Percentiles rank a stretch among this genome's conserved stretches.
These are phyloP conservation scores for Pyronema omphalodes DNA, from an alignment of 495 filamentous ascomycete genomes.

Conservation along the genomic window DNA sequence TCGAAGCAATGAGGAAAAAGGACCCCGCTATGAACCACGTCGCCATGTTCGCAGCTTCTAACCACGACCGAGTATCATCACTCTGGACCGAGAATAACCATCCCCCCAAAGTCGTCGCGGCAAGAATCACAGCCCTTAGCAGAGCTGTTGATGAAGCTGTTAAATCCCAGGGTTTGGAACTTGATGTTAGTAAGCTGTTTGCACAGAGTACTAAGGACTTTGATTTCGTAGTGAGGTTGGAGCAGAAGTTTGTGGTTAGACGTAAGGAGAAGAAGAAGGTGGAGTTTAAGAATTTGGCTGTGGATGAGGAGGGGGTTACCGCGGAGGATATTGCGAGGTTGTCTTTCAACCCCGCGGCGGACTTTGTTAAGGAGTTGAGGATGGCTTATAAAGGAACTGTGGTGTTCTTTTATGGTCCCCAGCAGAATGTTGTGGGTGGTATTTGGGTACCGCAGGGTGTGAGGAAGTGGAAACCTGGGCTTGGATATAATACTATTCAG, in stretches of 20 bases:
- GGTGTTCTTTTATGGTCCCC: slow-evolving; percentile 40
- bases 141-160: slow-evolving; percentile 46
- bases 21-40: slow-evolving; percentile 76
- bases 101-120: slow-evolving; percentile 65
- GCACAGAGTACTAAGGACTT: slow-evolving; percentile 49
- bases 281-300: slow-evolving; percentile 58
- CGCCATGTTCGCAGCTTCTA: slow-evolving; percentile 64
- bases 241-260: slow-evolving; percentile 30
- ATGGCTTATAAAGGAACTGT: slow-evolving; percentile 36
- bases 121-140: slow-evolving; percentile 64
- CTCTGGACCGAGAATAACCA: slow-evolving; percentile 52
- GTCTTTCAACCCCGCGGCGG: slow-evolving; percentile 5
- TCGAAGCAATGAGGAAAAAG: slow-evolving; percentile 57
- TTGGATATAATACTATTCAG: slow-evolving; percentile 20
- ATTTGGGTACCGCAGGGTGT: slow-evolving; percentile 42
- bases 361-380: slow-evolving; percentile 20
- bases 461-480: slow-evolving; percentile 25
- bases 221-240: slow-evolving; percentile 64
- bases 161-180: slow-evolving; percentile 35
- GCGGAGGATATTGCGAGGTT: slow-evolving; percentile 11
- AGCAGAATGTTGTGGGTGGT: slow-evolving; percentile 37
- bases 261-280: slow-evolving; percentile 10
- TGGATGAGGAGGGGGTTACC: slow-evolving; percentile 8
- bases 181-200: slow-evolving; percentile 49
- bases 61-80: slow-evolving; percentile 54